Evolutionary conservation across 352 stramenopile species (phyloP).

Genomic region (Thraustotheca clavata): DNA sequence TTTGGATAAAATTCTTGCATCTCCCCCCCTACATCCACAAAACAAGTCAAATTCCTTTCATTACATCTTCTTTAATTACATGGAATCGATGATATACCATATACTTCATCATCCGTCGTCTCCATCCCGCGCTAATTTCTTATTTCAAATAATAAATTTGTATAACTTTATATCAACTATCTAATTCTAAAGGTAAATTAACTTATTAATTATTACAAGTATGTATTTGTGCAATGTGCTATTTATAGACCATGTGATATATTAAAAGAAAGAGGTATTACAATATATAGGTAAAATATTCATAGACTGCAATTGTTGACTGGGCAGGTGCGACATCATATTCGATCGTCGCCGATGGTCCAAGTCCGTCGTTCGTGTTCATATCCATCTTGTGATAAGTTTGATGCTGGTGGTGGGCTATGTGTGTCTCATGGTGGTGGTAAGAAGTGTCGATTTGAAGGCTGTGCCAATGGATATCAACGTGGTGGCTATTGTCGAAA

Average conservation of each 20-base stretch:
- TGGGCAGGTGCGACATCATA: too few species aligned
- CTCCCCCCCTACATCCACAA: conserved; percentile 15
- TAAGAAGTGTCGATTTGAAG: conserved; percentile 65
- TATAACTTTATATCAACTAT: not conserved
- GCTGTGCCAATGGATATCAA: conserved; percentile 70
- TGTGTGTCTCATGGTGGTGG: conserved; percentile 79
- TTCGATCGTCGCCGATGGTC: not conserved
- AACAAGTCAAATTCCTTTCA: not conserved
- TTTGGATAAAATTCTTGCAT: conserved; percentile 21
- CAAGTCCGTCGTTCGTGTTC: conserved; percentile 43
- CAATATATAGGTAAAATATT: too few species aligned
- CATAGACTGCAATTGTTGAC: conserved; percentile 10
- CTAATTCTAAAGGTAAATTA: not conserved
- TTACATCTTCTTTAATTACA: not conserved
- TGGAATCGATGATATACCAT: conserved; percentile 14
- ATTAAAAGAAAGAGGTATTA: too few species aligned
- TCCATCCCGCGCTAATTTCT: conserved; percentile 2
- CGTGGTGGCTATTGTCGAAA: conserved; percentile 65
- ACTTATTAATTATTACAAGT: not conserved
- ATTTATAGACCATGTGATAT: not conserved
- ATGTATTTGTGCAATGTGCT: too few species aligned
- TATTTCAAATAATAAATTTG: not conserved
- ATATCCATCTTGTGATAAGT: conserved; percentile 42
- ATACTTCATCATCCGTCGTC: conserved; percentile 5
- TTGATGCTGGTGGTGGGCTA: conserved; percentile 68